These are phyloP conservation scores for Fusarium sulawesiense DNA, from an alignment of 2,329 filamentous ascomycete genomes.

Conservation along the genomic window DNA sequence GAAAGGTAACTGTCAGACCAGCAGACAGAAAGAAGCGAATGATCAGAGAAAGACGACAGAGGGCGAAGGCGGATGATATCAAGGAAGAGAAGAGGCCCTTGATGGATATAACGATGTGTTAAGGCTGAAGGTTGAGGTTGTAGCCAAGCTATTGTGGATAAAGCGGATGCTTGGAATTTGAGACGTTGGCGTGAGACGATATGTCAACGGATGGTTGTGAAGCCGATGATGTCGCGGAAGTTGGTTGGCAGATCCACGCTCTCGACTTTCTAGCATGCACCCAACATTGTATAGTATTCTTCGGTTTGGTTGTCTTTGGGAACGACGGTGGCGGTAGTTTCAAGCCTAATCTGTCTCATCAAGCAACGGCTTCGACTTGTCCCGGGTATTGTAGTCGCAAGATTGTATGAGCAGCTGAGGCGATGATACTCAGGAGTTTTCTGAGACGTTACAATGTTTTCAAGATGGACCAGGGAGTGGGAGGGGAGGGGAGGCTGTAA, in stretches of 20 bases:
- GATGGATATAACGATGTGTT: conserved; percentile 25
- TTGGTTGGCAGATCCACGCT: conserved; percentile 50
- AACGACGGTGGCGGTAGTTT: conserved; percentile 18
- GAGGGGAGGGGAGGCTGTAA: conserved; percentile 27
- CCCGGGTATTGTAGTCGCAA: conserved; percentile 38
- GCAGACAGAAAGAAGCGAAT: conserved; percentile 37
- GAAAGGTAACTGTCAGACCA: conserved; percentile 33
- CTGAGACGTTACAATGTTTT: conserved; percentile 39
- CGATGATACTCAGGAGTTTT: conserved; percentile 38
- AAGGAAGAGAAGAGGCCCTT: conserved; percentile 18
- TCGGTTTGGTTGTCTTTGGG: conserved; percentile 7
- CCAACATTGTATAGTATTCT: conserved; percentile 55
- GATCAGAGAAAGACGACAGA: conserved; percentile 10
- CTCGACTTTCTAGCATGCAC: conserved; percentile 59
- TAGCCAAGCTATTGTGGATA: conserved; percentile 25
- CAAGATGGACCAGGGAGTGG: conserved; percentile 29
- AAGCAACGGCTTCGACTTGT: conserved; percentile 27
- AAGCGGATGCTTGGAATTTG: conserved; percentile 21
- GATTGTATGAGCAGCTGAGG: conserved; percentile 23
- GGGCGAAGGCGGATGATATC: conserved; percentile 28
- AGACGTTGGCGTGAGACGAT: conserved; percentile 32
- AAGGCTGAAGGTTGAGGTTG: conserved; percentile 27
- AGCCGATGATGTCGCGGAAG: conserved; percentile 47
- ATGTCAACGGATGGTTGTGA: conserved; percentile 34
- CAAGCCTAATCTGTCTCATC: conserved; percentile 43